Conservation (phyloP, 1,284 basidiomycete species). For the Pseudozyma sp. region DNA sequence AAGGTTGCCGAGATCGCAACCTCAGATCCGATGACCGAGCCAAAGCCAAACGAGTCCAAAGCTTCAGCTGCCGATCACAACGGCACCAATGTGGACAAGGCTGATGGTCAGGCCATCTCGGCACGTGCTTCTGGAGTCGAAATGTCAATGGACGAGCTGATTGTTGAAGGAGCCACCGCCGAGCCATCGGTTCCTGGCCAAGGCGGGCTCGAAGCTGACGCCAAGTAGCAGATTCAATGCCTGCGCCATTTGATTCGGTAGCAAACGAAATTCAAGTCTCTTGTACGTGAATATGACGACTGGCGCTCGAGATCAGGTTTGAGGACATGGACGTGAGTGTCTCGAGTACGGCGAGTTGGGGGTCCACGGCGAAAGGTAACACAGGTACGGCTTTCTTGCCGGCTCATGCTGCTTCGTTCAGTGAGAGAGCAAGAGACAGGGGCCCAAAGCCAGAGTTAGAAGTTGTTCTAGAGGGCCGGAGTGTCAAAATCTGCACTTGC, state of each 20-base stretch:
- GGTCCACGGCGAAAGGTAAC: no score
- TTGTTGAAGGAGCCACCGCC: constrained; percentile 9
- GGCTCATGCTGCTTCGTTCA: no score
- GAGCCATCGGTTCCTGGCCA: background rate
- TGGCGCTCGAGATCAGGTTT: no score
- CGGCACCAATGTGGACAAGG: constrained; percentile 3
- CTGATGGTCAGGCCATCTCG: background rate
- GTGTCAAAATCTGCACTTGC: constrained; percentile 19
- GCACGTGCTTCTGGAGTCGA: background rate
- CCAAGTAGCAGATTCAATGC: background rate
- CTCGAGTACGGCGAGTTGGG: no score
- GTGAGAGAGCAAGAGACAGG: background rate
- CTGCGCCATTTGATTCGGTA: no score
- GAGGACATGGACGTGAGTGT: no score
- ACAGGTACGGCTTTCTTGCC: no score
- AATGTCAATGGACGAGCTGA: constrained; percentile 18
- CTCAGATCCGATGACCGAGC: no score
- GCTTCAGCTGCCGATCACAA: no score
- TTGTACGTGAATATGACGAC: no score
- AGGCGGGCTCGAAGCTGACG: background rate
- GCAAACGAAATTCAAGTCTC: no score
- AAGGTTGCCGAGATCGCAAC: background rate
- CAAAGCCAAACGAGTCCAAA: background rate
- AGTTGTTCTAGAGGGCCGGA: constrained; percentile 10
- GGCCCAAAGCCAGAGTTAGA: constrained; percentile 1